Conservation (phyloP, 2,329 filamentous ascomycete genomes). For the Pseudogymnoascus sp. region DNA sequence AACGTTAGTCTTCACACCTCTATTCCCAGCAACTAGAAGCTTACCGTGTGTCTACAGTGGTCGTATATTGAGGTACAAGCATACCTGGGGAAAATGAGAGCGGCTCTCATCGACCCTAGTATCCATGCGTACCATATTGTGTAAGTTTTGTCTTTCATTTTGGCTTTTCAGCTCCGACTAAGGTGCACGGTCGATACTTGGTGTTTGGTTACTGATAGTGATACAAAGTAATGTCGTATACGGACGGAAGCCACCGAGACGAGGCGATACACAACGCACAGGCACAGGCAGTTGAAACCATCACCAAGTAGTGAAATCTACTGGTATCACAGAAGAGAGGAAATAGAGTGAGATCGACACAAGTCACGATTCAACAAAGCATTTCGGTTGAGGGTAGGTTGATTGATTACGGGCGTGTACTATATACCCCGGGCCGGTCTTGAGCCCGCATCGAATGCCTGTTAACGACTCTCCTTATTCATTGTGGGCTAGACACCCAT, state of each 20-base stretch:
- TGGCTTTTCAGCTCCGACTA: too few relatives aligned
- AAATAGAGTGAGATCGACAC: background rate
- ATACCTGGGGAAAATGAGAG: conserved; percentile 14
- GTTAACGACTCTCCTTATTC: background rate
- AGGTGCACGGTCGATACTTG: background rate
- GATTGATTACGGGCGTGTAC: background rate
- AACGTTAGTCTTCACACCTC: conserved; percentile 13
- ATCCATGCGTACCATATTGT: conserved; percentile 19
- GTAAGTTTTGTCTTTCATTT: conserved; percentile 8
- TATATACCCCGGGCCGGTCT: background rate
- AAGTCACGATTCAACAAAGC: background rate
- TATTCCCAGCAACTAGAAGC: background rate
- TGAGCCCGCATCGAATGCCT: background rate
- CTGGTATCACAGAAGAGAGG: background rate
- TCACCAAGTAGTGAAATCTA: background rate
- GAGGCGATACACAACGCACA: background rate
- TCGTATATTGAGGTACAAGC: conserved; percentile 12
- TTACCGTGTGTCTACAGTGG: conserved; percentile 12
- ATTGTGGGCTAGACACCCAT: background rate
- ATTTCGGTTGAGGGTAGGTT: background rate
- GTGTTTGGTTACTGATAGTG: background rate
- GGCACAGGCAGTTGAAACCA: background rate
- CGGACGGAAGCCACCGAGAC: background rate
- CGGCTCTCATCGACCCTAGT: conserved; percentile 12
- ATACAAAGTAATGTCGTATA: background rate